Conservation (phyloP, 371 early-diverging fungal species). For the Circinella minor region DNA sequence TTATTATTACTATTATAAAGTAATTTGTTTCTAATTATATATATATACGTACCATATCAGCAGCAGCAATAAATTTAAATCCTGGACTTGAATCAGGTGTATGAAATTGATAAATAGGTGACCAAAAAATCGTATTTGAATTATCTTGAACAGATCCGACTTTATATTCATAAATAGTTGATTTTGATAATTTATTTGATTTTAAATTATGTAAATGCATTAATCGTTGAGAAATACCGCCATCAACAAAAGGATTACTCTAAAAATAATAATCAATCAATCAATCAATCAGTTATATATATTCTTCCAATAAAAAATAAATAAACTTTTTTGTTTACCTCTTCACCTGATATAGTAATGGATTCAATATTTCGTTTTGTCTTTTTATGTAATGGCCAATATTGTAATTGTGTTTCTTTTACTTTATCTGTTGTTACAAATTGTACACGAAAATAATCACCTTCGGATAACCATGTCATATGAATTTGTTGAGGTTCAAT, state of each 20-base stretch:
- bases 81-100: conserved; percentile 12
- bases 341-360: not conserved
- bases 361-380: conserved; percentile 5
- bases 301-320: not conserved
- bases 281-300: no score
- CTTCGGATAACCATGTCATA: conserved; percentile 19
- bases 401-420: conserved; percentile 12
- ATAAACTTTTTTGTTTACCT: not conserved
- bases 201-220: conserved; percentile 34
- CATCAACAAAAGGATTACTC: conserved; percentile 36
- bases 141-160: conserved; percentile 18
- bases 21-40: no score
- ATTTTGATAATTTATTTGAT: conserved; percentile 21
- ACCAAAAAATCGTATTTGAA: conserved; percentile 4
- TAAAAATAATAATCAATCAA: not conserved
- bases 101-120: conserved; percentile 21
- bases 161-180: conserved; percentile 30
- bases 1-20: no score
- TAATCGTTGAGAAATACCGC: conserved; percentile 30
- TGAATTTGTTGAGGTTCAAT: conserved; percentile 32
- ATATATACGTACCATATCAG: conserved; percentile 35
- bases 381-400: conserved; percentile 20
- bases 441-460: conserved; percentile 17
- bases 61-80: conserved; percentile 33
- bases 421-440: conserved; percentile 22